Evolutionary conservation across 2,329 filamentous ascomycete genomes (phyloP).

Genomic region (Colletotrichum karsti): DNA sequence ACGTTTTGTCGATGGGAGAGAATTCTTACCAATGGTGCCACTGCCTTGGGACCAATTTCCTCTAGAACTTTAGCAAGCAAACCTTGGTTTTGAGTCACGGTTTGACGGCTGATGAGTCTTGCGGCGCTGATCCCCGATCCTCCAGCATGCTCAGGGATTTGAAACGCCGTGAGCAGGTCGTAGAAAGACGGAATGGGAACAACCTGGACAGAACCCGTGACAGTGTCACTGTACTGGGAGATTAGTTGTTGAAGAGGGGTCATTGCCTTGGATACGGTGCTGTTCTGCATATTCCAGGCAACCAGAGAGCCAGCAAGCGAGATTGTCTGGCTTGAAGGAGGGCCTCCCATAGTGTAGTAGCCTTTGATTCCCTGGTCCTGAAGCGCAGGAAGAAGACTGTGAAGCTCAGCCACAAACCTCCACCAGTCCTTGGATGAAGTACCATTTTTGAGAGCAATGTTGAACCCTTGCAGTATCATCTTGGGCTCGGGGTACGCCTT

Average conservation of each 20-base stretch:
- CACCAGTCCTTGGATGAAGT: slow-evolving; percentile 4
- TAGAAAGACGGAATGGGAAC: background rate
- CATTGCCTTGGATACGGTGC: background rate
- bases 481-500: slow-evolving; percentile 49
- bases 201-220: background rate
- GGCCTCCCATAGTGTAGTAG: background rate
- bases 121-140: background rate
- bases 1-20: background rate
- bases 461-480: background rate
- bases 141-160: background rate
- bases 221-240: background rate
- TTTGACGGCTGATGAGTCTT: background rate
- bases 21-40: background rate
- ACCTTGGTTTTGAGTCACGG: background rate
- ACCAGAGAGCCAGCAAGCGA: background rate
- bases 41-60: background rate
- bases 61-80: background rate
- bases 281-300: background rate
- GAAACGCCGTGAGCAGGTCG: background rate
- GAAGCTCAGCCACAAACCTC: background rate
- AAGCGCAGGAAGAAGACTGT: background rate
- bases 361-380: background rate
- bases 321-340: background rate
- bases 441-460: background rate
- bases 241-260: background rate